phyloP scores from a whole-genome alignment of 2,329 filamentous ascomycete species.

The Penicillium brevicompactum region DNA sequence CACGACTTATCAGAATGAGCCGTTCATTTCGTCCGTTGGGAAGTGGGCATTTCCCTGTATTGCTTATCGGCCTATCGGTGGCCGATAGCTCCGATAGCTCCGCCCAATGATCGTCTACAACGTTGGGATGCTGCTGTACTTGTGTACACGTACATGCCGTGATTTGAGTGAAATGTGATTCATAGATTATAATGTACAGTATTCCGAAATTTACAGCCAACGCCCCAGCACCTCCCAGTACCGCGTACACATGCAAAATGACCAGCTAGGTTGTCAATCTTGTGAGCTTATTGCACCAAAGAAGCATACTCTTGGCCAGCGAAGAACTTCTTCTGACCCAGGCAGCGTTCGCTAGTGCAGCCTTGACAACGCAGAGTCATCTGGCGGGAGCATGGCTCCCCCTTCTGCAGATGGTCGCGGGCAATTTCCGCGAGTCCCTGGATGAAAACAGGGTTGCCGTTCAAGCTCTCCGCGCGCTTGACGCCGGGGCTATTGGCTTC shows the following conservation, averaged over 20 bases:
- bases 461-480: conserved; percentile 88
- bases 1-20: background rate
- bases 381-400: conserved; percentile 73
- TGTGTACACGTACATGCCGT: background rate
- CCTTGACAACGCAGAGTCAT: conserved; percentile 91
- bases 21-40: background rate
- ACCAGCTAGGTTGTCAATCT: background rate
- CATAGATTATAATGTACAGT: background rate
- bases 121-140: background rate
- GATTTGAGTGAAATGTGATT: background rate
- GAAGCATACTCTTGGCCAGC: conserved; percentile 42
- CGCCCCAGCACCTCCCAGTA: conserved; percentile 7
- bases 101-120: background rate
- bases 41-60: background rate
- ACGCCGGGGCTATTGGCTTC: conserved; percentile 76
- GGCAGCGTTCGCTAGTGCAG: conserved; percentile 85
- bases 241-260: conserved; percentile 1
- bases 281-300: conserved; percentile 31
- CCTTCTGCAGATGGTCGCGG: conserved; percentile 72
- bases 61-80: conserved; percentile 6
- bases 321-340: conserved; percentile 71
- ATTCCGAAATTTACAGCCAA: conserved; percentile 5
- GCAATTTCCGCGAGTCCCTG: conserved; percentile 85
- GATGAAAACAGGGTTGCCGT: conserved; percentile 89
- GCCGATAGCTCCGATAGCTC: conserved; percentile 12